Evolutionary conservation across 2,329 filamentous ascomycete species (phyloP), one percentile per base, ranked within the genome.

Genomic region (Nothophaeocryptopus gaeumannii): DNA sequence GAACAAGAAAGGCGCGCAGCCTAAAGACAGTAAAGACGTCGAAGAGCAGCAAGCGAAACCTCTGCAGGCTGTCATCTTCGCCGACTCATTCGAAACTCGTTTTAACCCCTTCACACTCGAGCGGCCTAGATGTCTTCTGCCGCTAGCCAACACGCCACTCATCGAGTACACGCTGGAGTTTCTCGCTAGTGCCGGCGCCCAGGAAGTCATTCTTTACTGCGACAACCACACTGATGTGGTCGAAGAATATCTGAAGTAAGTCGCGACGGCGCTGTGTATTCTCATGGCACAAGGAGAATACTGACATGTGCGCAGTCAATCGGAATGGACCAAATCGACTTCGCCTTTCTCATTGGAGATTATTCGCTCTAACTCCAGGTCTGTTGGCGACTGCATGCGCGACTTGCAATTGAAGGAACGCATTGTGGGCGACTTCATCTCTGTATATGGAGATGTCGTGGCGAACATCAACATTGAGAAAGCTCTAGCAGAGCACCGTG

Each of bases 151-250:
- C 70, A 91, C 86, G 1, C 92, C 93, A 32, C 78, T 99, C 56
- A 95, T 99, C 72, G 93, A 99, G 71, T 97, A 99, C 70, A 97
- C 92, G 3, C 84, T 97, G 63, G 91, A 97, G 67, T 97, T 96
- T 64, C 83, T 99, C 1, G 90, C 90, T 58, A 92, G 92, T 79
- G 90, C 93, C 51, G 90, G 91, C 50, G 90, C 97, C n/a, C 84
- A 93, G 61, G 89, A 96, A 58, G 87, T 97, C 46, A 95, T 88
- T 68, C 81, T 99, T 51, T 97, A 96, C 74, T 92, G 87, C 62
- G 88, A 89, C 53, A 84, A 89, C 26, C 90, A 96, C 68, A 87
- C 86, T 29, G 86, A 93, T 51, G 83, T 90, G 67, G 81, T 99
- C 47, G 91, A 97, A 72, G 80, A 82, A 58, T 95, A 97, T 68